Evolutionary conservation across 371 early-diverging fungal species (phyloP), one percentile per base, ranked within the genome.

Genomic region (Rhizomucor miehei): DNA sequence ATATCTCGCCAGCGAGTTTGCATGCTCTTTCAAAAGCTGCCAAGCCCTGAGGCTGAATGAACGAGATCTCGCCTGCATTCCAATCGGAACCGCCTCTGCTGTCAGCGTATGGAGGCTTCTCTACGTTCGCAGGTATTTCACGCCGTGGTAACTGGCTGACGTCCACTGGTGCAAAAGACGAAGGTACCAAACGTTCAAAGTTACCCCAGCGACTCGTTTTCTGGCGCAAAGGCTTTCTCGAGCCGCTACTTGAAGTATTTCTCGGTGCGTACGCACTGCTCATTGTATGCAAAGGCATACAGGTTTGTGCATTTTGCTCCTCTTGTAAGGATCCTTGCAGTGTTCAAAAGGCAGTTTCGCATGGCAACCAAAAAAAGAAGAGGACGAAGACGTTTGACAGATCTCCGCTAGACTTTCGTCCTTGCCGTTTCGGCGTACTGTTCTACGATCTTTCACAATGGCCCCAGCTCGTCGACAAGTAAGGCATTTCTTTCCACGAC

Each of bases 31-130:
- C 29, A 29, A 29, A 29, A 4, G 50, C 59, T 25, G 89, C 63
- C 77, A 92, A 84, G n/a, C 67, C 76, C 13, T 77, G 77, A 35
- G 54, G 37, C 4, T 85, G 83, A 16, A 41, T 6, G 12, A 16
- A 19, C 16, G 16, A 16, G 41, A 41, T 41, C 34, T 87, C 85
- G 5, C 73, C 75, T 2, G 63, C 56, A 19, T 63, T 75, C 76
- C 84, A 83, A 35, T 64, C 63, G 0, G 93, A 75, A 1, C 77
- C 87, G 5, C 67, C 56, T 0, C 92, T 90, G 35, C 64, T 48
- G 0, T 54, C 76, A 0, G 91, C 91, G 60, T 94, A 94, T 62
- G 87, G 85, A 3, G 95, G 94, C 29, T 69, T 61, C 13, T 44
- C 39, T 49, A 97, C 92, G 46, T 75, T 64, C 0, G 54, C 59